Conservation (phyloP, 2,329 filamentous ascomycete species). For the Phialophora expanda region DNA sequence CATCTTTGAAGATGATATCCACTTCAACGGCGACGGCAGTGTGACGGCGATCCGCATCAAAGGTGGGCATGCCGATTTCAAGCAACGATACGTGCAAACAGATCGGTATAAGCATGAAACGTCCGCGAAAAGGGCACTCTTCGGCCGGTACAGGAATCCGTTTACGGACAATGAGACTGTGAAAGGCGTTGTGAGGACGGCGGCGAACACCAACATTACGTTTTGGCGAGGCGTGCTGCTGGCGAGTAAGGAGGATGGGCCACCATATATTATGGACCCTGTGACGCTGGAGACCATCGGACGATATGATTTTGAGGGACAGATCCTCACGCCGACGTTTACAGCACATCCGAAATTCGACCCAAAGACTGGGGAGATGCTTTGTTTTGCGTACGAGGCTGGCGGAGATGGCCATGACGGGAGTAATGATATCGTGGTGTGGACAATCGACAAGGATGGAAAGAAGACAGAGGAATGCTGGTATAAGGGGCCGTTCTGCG, state of each 20-base stretch:
- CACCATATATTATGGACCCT: constrained; percentile 56
- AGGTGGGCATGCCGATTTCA: constrained; percentile 51
- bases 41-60: constrained; percentile 52
- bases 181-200: constrained; percentile 61
- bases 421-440: constrained; percentile 53
- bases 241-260: constrained; percentile 56
- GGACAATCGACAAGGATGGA: constrained; percentile 54
- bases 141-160: constrained; percentile 64
- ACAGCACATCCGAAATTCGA: constrained; percentile 62
- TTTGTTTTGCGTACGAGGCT: constrained; percentile 59
- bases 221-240: constrained; percentile 61
- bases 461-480: constrained; percentile 55
- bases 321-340: constrained; percentile 55
- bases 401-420: constrained; percentile 50
- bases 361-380: constrained; percentile 58
- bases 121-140: constrained; percentile 50
- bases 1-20: constrained; percentile 61
- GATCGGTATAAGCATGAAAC: constrained; percentile 50
- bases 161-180: constrained; percentile 58
- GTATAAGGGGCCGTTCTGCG: constrained; percentile 58
- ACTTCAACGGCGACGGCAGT: constrained; percentile 54
- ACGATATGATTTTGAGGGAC: constrained; percentile 57
- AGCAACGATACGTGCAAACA: constrained; percentile 51
- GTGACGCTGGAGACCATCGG: constrained; percentile 57
- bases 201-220: constrained; percentile 63